These are phyloP conservation scores for Plectosphaerella sp. DNA, from an alignment of 2,329 filamentous ascomycete genomes.

Conservation along the genomic window DNA sequence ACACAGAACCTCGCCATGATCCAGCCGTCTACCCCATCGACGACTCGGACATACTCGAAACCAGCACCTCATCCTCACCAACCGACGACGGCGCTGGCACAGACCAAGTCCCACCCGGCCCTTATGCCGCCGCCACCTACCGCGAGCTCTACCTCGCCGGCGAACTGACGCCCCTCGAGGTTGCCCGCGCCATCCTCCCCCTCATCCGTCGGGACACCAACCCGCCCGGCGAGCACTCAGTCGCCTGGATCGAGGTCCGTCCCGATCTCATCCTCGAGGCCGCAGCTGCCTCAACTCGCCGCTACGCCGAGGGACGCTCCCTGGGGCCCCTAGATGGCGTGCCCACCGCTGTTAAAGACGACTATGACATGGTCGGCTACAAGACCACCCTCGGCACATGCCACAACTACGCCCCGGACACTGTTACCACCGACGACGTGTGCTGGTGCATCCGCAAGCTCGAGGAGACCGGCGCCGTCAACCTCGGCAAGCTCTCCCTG, in stretches of 20 bases:
- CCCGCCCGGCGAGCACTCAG: constrained; percentile 32
- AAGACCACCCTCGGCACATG: constrained; percentile 59
- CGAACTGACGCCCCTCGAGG: constrained; percentile 39
- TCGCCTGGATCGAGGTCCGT: constrained; percentile 40
- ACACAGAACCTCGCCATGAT: constrained; percentile 41
- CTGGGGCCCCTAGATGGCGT: constrained; percentile 67
- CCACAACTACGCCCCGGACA: constrained; percentile 44
- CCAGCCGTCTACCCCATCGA: constrained; percentile 35
- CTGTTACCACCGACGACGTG: background rate
- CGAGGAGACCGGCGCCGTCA: constrained; percentile 57
- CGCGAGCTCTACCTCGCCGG: constrained; percentile 38
- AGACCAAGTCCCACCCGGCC: background rate
- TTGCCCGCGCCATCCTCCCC: constrained; percentile 39
- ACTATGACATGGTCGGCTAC: constrained; percentile 73
- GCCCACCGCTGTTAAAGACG: constrained; percentile 71
- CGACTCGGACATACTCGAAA: background rate
- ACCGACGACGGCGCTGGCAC: background rate
- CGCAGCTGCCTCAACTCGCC: constrained; percentile 37
- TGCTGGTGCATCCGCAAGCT: constrained; percentile 33
- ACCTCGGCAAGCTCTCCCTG: constrained; percentile 57
- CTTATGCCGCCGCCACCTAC: constrained; percentile 28
- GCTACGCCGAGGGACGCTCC: constrained; percentile 49
- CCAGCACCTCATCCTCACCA: background rate
- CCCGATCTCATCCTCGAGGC: constrained; percentile 34
- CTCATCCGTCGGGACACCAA: constrained; percentile 35